These are phyloP conservation scores for Eucalyptus pumila DNA, from an alignment of 345 rosid genomes.

Conservation along the genomic window DNA sequence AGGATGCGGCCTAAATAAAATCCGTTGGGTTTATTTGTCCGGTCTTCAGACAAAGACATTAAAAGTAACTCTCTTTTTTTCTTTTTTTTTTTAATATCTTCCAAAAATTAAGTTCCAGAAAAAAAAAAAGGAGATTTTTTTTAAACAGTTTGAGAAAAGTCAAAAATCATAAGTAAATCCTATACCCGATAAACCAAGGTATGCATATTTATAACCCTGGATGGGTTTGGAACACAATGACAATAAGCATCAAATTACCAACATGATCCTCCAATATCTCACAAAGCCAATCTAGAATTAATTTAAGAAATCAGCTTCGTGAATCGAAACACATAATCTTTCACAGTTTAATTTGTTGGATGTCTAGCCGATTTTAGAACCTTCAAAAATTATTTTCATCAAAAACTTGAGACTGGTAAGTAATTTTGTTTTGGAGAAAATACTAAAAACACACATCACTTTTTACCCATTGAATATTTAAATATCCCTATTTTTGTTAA, in stretches of 20 bases:
- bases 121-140: too few species aligned
- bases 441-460: too few species aligned
- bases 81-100: background rate
- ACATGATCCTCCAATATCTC: background rate
- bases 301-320: background rate
- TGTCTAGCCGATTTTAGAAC: background rate
- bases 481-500: background rate
- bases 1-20: background rate
- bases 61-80: background rate
- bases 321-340: background rate
- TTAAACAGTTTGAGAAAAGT: background rate
- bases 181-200: background rate
- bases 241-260: background rate
- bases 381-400: background rate
- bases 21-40: background rate
- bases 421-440: too few species aligned
- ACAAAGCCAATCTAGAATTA: background rate
- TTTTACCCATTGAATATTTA: background rate
- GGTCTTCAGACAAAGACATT: background rate
- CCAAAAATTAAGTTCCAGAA: too few species aligned
- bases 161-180: background rate
- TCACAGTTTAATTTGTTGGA: background rate
- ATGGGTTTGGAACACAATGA: background rate
- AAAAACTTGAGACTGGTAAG: accelerated
- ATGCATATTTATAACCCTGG: too few species aligned